These are phyloP conservation scores for Alternaria arborescens DNA, from an alignment of 2,329 filamentous ascomycete species.

Conservation along the genomic window DNA sequence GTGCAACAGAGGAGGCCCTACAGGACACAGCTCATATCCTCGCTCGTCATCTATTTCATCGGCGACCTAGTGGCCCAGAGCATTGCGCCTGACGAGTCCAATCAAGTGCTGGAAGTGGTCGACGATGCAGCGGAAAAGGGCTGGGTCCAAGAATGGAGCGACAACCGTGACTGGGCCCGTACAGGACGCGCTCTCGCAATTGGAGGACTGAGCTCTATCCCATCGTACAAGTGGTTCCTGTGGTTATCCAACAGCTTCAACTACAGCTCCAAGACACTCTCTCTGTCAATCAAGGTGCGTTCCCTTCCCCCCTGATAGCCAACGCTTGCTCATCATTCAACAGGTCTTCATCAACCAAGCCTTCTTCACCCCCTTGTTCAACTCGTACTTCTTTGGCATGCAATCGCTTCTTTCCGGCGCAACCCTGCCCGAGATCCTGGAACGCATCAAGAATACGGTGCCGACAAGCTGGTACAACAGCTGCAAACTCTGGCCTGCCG, in stretches of 20 bases:
- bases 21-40: constrained; percentile 78
- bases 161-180: constrained; percentile 59
- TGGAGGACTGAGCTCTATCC: constrained; percentile 76
- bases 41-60: constrained; percentile 78
- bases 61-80: constrained; percentile 81
- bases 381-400: constrained; percentile 63
- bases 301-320: not conserved
- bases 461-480: constrained; percentile 80
- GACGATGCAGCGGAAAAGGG: constrained; percentile 30
- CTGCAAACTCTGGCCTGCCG: constrained; percentile 86
- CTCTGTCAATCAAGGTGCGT: constrained; percentile 71
- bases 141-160: constrained; percentile 54
- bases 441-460: constrained; percentile 77
- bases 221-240: constrained; percentile 83
- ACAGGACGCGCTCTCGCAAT: constrained; percentile 78
- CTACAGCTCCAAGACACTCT: constrained; percentile 75
- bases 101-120: constrained; percentile 9
- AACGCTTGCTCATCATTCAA: constrained; percentile 5
- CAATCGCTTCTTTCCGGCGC: constrained; percentile 66
- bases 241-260: constrained; percentile 86
- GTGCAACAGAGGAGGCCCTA: constrained; percentile 77
- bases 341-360: constrained; percentile 78
- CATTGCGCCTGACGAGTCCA: constrained; percentile 53
- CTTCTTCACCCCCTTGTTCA: constrained; percentile 75
- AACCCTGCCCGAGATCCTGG: constrained; percentile 68